Evolutionary conservation across 2,329 filamentous ascomycete genomes (phyloP).

Genomic region (Phialophora tarda): DNA sequence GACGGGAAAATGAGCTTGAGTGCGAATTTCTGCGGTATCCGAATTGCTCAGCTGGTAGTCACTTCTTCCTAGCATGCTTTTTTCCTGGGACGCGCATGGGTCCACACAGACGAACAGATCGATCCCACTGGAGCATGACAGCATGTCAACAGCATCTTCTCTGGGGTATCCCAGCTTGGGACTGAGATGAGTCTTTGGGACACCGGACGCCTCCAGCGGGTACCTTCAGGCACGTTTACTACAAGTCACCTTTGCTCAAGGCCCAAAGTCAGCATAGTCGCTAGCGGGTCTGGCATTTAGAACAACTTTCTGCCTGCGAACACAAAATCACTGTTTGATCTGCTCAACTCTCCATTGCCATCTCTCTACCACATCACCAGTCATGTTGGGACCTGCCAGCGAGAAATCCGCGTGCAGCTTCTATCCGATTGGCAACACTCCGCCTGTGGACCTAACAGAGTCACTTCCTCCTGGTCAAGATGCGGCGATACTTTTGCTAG

Average conservation of each 20-base stretch:
- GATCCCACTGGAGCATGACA: not conserved
- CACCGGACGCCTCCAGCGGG: not conserved
- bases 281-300: not conserved
- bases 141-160: not conserved
- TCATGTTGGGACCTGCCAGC: not conserved
- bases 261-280: not conserved
- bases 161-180: not conserved
- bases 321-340: not conserved
- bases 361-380: not conserved
- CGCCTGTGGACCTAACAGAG: conserved; percentile 58
- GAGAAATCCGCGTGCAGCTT: conserved; percentile 34
- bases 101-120: not conserved
- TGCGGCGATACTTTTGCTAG: conserved; percentile 59
- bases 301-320: not conserved
- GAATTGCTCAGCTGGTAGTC: not conserved
- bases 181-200: not conserved
- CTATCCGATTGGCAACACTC: conserved; percentile 56
- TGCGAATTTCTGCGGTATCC: not conserved
- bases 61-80: not conserved
- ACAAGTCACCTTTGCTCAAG: not conserved
- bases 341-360: not conserved
- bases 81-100: not conserved
- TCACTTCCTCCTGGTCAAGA: conserved; percentile 57
- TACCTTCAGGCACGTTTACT: not conserved
- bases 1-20: not conserved